Percentiles rank a stretch among this genome's conserved stretches.
phyloP scores from a whole-genome alignment of 2,329 filamentous ascomycete species.

The Epichloe sp. region DNA sequence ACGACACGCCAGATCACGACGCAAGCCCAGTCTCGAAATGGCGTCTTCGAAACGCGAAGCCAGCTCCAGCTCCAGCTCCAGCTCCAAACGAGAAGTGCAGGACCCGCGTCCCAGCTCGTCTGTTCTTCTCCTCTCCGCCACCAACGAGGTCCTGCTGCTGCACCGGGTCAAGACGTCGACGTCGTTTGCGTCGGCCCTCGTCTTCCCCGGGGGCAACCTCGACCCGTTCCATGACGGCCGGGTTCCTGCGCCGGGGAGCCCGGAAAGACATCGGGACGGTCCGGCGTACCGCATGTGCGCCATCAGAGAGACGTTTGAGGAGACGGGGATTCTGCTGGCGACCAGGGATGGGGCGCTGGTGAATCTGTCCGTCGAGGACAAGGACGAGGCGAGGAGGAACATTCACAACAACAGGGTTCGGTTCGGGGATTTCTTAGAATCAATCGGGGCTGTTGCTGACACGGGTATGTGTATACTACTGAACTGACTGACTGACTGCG shows the following conservation, averaged over 20 bases:
- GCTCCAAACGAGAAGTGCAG: slow-evolving; percentile 13
- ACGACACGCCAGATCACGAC: not conserved
- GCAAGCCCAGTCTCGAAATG: not conserved
- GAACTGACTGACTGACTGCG: too few relatives aligned
- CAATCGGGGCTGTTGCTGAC: slow-evolving; percentile 49
- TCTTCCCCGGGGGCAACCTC: slow-evolving; percentile 75
- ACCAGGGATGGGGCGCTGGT: slow-evolving; percentile 41
- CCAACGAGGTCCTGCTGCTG: slow-evolving; percentile 77
- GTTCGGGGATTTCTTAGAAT: slow-evolving; percentile 53
- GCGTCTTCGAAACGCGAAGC: slow-evolving; percentile 5
- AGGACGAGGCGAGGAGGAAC: slow-evolving; percentile 51
- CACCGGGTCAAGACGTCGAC: slow-evolving; percentile 72
- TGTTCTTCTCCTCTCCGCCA: slow-evolving; percentile 71
- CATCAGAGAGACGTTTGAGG: slow-evolving; percentile 86
- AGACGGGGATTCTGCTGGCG: slow-evolving; percentile 78
- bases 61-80: not conserved
- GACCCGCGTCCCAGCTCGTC: slow-evolving; percentile 56
- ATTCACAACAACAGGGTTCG: slow-evolving; percentile 54
- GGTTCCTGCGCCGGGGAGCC: slow-evolving; percentile 31
- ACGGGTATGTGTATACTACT: slow-evolving; percentile 35
- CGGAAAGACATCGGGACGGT: slow-evolving; percentile 54
- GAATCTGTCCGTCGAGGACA: slow-evolving; percentile 42
- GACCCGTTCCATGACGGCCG: slow-evolving; percentile 63
- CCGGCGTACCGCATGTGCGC: slow-evolving; percentile 68
- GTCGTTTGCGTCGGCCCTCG: slow-evolving; percentile 82